Evolutionary conservation across 768 basidiomycete species (phyloP), one percentile per base, ranked within the genome.

Genomic region (Leccinum subgranulosum): DNA sequence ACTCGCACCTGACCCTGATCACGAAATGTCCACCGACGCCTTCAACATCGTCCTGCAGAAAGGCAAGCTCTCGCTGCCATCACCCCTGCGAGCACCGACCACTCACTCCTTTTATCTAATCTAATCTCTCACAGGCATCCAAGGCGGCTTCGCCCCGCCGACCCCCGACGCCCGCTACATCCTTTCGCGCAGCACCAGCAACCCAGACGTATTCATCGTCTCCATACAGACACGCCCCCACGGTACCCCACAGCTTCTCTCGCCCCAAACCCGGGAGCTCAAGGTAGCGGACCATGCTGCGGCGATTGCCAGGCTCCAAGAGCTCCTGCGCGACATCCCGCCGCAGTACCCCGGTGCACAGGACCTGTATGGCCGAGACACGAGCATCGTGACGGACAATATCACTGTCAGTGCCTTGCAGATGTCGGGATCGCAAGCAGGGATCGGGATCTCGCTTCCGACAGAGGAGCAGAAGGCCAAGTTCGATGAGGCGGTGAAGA

Each of bases 71-170:
- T 28, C 12, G 31, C 6, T 31, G 8, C 7, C 19, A 23, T 11
- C n/a, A 9, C 9, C 47, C 47, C 23, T 25, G 10, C 15, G 34
- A 21, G 11, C 15, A 2, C 6, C 3, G 23, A 7, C 9, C 19
- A 47, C 33, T 53, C 11, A 43, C 23, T 2, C 5, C 33, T 31
- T 31, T n/a, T 3, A 15, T 21, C 14, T 36, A n/a, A 15, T 21
- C 15, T 39, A 10, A 43, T 43, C 41, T 43, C 5, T 11, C 39
- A 45, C 39, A 45, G 90, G 90, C 58, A 92, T 91, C 67, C 70
- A 75, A 12, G 90, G 90, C 29, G 90, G 90, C 43, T 88, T 92
- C 66, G 83, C 82, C 12, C 86, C 88, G 0, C 84, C 90, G 4
- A 84, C 76, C 7, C 84, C 87, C 3, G 72, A 72, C 27, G 83